Conservation (phyloP, 257 asterid genomes). For the Cruciata laevipes region DNA sequence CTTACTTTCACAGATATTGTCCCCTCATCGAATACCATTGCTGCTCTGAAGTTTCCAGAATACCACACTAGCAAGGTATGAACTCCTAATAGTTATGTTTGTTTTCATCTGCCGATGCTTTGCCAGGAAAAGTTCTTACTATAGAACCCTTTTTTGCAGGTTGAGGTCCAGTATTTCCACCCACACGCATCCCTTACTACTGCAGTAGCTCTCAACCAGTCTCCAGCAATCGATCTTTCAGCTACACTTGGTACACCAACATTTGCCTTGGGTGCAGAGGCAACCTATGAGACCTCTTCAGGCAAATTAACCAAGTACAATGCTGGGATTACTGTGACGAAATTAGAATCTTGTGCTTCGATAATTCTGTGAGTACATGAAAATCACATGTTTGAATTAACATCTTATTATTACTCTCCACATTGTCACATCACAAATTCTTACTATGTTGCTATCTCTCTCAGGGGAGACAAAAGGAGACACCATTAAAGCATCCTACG, state of each 20-base stretch:
- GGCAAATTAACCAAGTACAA: constrained; percentile 64
- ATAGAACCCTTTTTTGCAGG: constrained; percentile 31
- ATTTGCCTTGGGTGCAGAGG: constrained; percentile 81
- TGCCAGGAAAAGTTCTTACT: constrained; percentile 7
- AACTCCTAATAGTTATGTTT: constrained; percentile 4
- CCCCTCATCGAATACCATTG: constrained; percentile 74
- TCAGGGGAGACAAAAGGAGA: constrained; percentile 79
- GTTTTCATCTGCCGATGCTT: constrained; percentile 1
- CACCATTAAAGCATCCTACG: constrained; percentile 55
- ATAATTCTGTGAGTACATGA: constrained; percentile 52
- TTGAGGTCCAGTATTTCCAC: constrained; percentile 74
- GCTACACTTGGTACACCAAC: constrained; percentile 79
- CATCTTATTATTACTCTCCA: background rate
- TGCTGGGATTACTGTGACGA: constrained; percentile 69
- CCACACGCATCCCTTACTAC: constrained; percentile 73
- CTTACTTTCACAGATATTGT: constrained; percentile 39
- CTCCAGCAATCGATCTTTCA: constrained; percentile 59
- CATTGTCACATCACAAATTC: background rate
- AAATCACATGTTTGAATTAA: background rate
- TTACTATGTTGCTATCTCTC: background rate
- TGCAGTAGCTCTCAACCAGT: constrained; percentile 56
- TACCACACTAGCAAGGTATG: constrained; percentile 77
- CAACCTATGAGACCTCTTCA: constrained; percentile 63
- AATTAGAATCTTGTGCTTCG: constrained; percentile 69
- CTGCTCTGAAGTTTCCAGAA: constrained; percentile 57